Evolutionary conservation across 1,284 basidiomycete species (phyloP).

Genomic region (Moesziomyces parantarcticus): DNA sequence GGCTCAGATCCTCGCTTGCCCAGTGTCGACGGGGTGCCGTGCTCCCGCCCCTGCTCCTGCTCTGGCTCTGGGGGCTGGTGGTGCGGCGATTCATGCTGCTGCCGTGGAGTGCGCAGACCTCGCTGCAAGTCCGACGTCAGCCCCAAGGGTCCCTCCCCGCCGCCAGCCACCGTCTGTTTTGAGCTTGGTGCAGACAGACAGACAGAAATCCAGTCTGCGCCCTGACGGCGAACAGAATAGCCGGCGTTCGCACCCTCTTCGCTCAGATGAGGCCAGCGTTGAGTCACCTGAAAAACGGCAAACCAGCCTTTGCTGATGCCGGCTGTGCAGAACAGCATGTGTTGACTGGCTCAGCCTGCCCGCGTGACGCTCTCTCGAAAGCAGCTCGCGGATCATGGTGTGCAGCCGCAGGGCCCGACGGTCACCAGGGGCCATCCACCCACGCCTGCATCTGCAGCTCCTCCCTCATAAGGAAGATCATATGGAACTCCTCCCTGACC

Average conservation of each 20-base stretch:
- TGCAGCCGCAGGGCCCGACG: neutral
- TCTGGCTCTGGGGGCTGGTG: too few species aligned
- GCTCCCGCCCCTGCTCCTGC: too few species aligned
- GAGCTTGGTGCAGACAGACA: neutral
- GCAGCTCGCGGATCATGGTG: neutral
- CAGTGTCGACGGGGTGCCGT: too few species aligned
- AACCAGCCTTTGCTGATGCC: neutral
- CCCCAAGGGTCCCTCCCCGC: conserved; percentile 15
- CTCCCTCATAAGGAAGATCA: too few species aligned
- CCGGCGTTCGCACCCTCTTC: too few species aligned
- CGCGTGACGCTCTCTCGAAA: neutral
- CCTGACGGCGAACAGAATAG: neutral
- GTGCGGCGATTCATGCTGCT: too few species aligned
- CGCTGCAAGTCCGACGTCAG: conserved; percentile 36
- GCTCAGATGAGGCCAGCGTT: too few species aligned
- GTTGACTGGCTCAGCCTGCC: neutral
- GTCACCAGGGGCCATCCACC: neutral
- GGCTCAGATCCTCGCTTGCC: neutral
- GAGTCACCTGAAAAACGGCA: too few species aligned
- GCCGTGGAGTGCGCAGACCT: too few species aligned
- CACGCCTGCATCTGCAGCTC: neutral
- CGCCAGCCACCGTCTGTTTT: neutral
- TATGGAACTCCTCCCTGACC: too few species aligned
- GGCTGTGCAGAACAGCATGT: neutral
- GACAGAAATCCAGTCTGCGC: too few species aligned